These are phyloP conservation scores for Aspergillus cristatus DNA, from an alignment of 495 filamentous ascomycete species.

Conservation along the genomic window DNA sequence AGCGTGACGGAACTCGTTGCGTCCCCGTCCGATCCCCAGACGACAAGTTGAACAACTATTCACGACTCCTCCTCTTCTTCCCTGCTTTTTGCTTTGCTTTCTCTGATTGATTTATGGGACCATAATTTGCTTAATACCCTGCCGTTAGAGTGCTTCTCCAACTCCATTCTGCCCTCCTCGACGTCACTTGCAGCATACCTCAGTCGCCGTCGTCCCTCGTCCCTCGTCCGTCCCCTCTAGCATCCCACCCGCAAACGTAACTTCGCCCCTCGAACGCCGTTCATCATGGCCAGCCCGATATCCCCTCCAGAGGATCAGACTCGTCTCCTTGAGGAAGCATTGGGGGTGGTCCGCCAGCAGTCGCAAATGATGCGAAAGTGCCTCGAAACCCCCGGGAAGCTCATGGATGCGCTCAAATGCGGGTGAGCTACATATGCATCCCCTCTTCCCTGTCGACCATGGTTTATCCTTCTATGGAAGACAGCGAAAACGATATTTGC, in stretches of 20 bases:
- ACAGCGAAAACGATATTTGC: too few relatives aligned
- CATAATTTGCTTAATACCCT: neutral
- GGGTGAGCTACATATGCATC: conserved; percentile 50
- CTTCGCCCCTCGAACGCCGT: conserved; percentile 3
- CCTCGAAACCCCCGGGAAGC: conserved; percentile 92
- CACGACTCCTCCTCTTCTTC: neutral
- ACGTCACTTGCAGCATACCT: too few relatives aligned
- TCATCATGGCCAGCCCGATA: conserved; percentile 50
- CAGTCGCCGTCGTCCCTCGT: conserved; percentile 8
- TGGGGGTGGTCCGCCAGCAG: conserved; percentile 94
- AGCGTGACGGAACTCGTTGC: too few relatives aligned
- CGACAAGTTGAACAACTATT: neutral
- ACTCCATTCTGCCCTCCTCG: neutral
- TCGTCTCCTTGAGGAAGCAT: conserved; percentile 90
- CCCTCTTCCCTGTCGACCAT: neutral
- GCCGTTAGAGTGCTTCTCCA: neutral
- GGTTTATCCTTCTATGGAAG: too few relatives aligned
- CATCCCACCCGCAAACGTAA: conserved; percentile 23
- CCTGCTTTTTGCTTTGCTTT: neutral
- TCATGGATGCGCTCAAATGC: conserved; percentile 99
- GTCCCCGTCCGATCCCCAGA: neutral
- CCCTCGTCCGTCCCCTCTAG: conserved; percentile 8
- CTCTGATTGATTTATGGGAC: neutral
- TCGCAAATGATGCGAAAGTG: conserved; percentile 93
- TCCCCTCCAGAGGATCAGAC: conserved; percentile 80